Evolutionary conservation across 2,329 filamentous ascomycete species (phyloP), one percentile per base, ranked within the genome.

Genomic region (Akanthomyces uredinophilus): DNA sequence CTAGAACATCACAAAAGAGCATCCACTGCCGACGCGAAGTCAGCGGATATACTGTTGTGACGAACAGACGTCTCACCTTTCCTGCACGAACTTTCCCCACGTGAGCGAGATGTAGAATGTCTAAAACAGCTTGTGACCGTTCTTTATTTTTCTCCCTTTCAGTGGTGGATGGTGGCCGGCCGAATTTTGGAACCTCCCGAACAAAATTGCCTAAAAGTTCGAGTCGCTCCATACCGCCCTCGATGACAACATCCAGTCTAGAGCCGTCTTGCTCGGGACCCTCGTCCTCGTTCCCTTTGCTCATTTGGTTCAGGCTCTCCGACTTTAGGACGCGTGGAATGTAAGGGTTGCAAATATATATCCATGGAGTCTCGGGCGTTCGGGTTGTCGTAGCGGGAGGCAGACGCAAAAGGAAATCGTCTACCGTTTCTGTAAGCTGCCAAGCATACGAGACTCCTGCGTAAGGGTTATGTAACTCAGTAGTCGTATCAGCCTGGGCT

Each of bases 331-430:
- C 74, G 5, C 74, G 72, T 4, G 71, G 69, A 64, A 77, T 78
- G 68, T 82, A 82, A 0, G 88, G 88, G 71, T 91, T 91, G 58
- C 81, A 82, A 47, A 90, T 83, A 77, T 83, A 92, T 53, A 96
- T 91, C 89, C 90, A 95, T 0, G 82, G 82, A 3, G 81, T 78
- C 0, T 75, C 67, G 0, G 68, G 68, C 1, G 72, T 74, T 4
- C 75, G 71, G 2, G 78, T 73, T 1, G 87, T 90, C 1, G 82
- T 87, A 4, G 82, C 81, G 0, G 91, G 90, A 0, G 88, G 88
- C 0, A 93, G 78, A 10, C 91, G 85, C 10, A 75, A 64, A 2
- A 95, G 74, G 67, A 96, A 96, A 1, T 82, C 80, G 8, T 83
- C 73, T 1, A 89, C 75, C 0, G 82, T 82, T 70, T 93, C 90